These are phyloP conservation scores for Fusarium luffae DNA, from an alignment of 2,329 filamentous ascomycete species.

Conservation along the genomic window DNA sequence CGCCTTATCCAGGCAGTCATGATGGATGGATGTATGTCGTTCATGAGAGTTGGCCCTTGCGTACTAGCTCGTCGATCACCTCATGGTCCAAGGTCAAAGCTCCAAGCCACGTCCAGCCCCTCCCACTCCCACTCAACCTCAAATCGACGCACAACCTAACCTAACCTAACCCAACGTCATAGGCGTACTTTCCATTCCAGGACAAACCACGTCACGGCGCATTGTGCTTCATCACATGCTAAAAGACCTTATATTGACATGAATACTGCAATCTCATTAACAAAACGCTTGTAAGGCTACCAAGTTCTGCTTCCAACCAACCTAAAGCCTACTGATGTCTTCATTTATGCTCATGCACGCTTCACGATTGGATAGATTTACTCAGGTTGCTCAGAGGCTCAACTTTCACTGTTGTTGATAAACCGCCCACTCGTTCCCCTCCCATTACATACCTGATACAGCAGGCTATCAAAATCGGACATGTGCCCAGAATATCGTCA, in stretches of 20 bases:
- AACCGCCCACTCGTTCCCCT: neutral
- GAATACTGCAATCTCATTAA: neutral
- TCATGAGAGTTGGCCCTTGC: constrained; percentile 13
- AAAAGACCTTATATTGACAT: neutral
- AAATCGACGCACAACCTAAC: neutral
- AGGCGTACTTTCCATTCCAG: constrained; percentile 1
- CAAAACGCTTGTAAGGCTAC: neutral
- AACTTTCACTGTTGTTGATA: neutral
- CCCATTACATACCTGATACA: neutral
- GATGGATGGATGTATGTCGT: constrained; percentile 13
- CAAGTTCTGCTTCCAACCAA: neutral
- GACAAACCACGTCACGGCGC: constrained; percentile 1
- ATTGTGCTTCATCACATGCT: neutral
- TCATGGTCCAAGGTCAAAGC: constrained; percentile 29
- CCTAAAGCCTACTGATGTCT: neutral
- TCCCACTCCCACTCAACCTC: constrained; percentile 2
- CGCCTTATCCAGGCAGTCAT: constrained; percentile 9
- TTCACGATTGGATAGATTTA: neutral
- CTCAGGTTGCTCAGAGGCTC: neutral
- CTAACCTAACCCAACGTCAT: neutral
- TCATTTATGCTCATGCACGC: neutral
- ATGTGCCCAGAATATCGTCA: constrained; percentile 22
- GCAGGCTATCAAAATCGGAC: neutral
- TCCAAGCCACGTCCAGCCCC: constrained; percentile 28
- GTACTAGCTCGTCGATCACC: constrained; percentile 21